phyloP scores from a whole-genome alignment of 2,329 filamentous ascomycete genomes.

The Tricladium varicosporioides region DNA sequence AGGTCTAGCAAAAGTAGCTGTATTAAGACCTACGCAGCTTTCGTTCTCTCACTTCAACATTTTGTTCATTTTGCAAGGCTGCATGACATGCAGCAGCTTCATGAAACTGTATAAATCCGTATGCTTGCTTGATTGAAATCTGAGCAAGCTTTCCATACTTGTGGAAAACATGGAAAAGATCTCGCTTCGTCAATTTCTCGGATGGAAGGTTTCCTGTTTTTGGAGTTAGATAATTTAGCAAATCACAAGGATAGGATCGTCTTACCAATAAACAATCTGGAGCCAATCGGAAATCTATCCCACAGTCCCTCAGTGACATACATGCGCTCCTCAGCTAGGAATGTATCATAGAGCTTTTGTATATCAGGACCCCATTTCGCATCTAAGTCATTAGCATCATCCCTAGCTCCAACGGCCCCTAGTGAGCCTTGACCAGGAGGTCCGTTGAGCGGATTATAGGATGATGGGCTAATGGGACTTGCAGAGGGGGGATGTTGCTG shows the following conservation, averaged over 20 bases:
- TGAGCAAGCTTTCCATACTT: constrained; percentile 84
- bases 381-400: constrained; percentile 32
- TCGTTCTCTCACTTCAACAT: constrained; percentile 77
- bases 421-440: constrained; percentile 18
- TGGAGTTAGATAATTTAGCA: constrained; percentile 29
- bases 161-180: constrained; percentile 90
- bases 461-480: constrained; percentile 23
- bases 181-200: constrained; percentile 88
- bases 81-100: constrained; percentile 69
- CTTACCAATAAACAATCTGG: constrained; percentile 78
- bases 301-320: constrained; percentile 78
- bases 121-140: constrained; percentile 94
- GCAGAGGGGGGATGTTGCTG: constrained; percentile 20
- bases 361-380: constrained; percentile 45
- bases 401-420: constrained; percentile 22
- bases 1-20: background rate
- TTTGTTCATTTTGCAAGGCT: constrained; percentile 77
- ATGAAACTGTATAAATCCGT: constrained; percentile 94
- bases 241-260: background rate
- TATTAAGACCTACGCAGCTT: constrained; percentile 73
- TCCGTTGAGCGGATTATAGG: constrained; percentile 23
- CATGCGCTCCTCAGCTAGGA: constrained; percentile 68
- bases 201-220: constrained; percentile 80
- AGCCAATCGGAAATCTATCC: constrained; percentile 76
- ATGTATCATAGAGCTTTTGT: constrained; percentile 69